A percentile compares a stretch with the other conserved stretches of the same genome.
Conservation (phyloP, 2,329 filamentous ascomycete species). For the Aureobasidium sp. region DNA sequence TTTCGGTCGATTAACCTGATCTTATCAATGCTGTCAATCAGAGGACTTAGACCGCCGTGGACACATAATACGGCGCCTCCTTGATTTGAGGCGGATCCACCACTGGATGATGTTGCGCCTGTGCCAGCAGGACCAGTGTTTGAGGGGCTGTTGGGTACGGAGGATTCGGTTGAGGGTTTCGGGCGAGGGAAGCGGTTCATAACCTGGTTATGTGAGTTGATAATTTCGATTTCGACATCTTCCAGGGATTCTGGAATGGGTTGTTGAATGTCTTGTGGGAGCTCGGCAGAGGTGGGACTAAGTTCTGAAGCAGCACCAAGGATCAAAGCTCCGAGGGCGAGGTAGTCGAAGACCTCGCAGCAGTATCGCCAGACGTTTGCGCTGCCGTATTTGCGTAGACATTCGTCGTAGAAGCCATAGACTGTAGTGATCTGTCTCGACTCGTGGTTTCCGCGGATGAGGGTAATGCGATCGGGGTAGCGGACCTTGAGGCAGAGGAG, state of each 20-base stretch:
- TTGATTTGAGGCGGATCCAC: slow-evolving; percentile 48
- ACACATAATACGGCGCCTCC: slow-evolving; percentile 88
- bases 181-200: slow-evolving; percentile 61
- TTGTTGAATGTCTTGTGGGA: slow-evolving; percentile 46
- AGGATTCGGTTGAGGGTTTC: slow-evolving; percentile 23
- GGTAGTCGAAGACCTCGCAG: slow-evolving; percentile 96
- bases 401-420: slow-evolving; percentile 98
- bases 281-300: slow-evolving; percentile 24
- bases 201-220: slow-evolving; percentile 73
- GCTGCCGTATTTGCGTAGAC: slow-evolving; percentile 88
- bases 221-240: slow-evolving; percentile 86
- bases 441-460: slow-evolving; percentile 76
- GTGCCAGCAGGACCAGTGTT: slow-evolving; percentile 65
- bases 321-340: slow-evolving; percentile 81
- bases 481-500: slow-evolving; percentile 93
- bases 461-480: slow-evolving; percentile 93
- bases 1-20: slow-evolving; percentile 92
- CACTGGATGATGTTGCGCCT: slow-evolving; percentile 63
- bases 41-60: slow-evolving; percentile 82
- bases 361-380: slow-evolving; percentile 93
- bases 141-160: slow-evolving; percentile 17
- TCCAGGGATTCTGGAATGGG: slow-evolving; percentile 48
- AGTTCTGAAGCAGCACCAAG: slow-evolving; percentile 69
- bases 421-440: slow-evolving; percentile 95
- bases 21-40: slow-evolving; percentile 91